Evolutionary conservation across 1,284 basidiomycete species (phyloP).

Genomic region (Bondarzewia mesenterica): DNA sequence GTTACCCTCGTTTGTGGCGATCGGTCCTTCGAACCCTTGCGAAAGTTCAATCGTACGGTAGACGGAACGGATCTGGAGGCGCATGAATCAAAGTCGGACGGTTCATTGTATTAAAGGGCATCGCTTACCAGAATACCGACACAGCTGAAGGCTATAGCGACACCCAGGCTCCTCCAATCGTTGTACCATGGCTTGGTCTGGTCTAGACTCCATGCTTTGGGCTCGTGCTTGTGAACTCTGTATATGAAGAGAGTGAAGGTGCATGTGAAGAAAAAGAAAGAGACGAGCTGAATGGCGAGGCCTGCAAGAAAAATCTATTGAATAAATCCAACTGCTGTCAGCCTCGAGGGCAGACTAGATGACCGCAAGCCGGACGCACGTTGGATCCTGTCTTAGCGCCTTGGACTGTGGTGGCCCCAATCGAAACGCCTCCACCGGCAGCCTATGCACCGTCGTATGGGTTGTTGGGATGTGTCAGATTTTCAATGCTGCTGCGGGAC

Average conservation of each 20-base stretch:
- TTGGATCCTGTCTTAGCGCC: constrained; percentile 24
- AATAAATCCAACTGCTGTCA: background rate
- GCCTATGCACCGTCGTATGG: constrained; percentile 29
- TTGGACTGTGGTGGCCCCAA: constrained; percentile 23
- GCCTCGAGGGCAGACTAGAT: too few species aligned
- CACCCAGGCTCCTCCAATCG: constrained; percentile 54
- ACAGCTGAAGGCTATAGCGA: constrained; percentile 50
- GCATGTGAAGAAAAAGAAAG: constrained; percentile 53
- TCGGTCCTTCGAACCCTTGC: constrained; percentile 53
- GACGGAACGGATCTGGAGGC: constrained; percentile 49
- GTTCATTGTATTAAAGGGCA: background rate
- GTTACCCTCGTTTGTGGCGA: constrained; percentile 42
- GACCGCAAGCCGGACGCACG: too few species aligned
- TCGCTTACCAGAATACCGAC: constrained; percentile 51
- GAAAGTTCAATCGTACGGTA: constrained; percentile 63
- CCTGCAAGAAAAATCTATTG: constrained; percentile 56
- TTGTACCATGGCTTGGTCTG: constrained; percentile 35
- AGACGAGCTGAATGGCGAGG: constrained; percentile 53
- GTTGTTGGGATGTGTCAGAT: constrained; percentile 9
- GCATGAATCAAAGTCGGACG: background rate
- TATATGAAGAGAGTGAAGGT: constrained; percentile 54
- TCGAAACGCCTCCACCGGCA: constrained; percentile 32
- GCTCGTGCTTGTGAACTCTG: constrained; percentile 38
- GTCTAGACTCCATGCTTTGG: constrained; percentile 38
- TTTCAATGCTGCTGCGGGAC: background rate